These are phyloP conservation scores for Fusarium sublunatum DNA, from an alignment of 2,329 filamentous ascomycete genomes.

Conservation along the genomic window DNA sequence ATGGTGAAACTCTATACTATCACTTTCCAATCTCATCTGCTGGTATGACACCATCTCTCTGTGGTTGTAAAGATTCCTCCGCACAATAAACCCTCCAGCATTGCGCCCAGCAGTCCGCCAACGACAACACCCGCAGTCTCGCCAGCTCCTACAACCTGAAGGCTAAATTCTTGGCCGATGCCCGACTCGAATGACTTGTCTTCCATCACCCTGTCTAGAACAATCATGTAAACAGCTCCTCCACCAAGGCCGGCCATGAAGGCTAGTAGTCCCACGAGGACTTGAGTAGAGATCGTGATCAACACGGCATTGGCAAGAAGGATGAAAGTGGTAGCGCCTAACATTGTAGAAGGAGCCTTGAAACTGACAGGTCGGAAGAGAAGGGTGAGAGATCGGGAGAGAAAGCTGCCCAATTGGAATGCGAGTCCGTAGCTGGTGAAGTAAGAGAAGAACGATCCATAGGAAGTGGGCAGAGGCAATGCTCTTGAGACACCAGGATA, in stretches of 20 bases:
- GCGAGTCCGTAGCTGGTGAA: conserved; percentile 45
- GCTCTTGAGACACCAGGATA: conserved; percentile 48
- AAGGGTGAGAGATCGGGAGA: conserved; percentile 41
- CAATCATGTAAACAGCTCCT: conserved; percentile 47
- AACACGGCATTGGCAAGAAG: conserved; percentile 40
- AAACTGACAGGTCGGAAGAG: conserved; percentile 31
- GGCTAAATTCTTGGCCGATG: conserved; percentile 44
- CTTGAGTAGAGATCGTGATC: conserved; percentile 37
- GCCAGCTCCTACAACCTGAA: conserved; percentile 46
- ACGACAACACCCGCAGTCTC: conserved; percentile 46
- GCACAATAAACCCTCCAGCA: conserved; percentile 45
- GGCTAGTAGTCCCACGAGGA: conserved; percentile 42
- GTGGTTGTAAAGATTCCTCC: conserved; percentile 8
- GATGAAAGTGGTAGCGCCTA: conserved; percentile 17
- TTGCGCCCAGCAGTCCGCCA: conserved; percentile 43
- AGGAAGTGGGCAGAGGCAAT: conserved; percentile 36
- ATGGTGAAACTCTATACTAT: neutral
- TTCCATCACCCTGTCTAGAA: conserved; percentile 36
- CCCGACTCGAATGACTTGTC: conserved; percentile 33
- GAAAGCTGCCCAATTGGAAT: conserved; percentile 47
- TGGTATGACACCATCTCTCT: conserved; percentile 47
- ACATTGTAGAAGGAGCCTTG: conserved; percentile 11
- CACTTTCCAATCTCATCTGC: conserved; percentile 10
- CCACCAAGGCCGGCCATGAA: conserved; percentile 46
- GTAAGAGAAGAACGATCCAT: conserved; percentile 46